Evolutionary conservation across 371 early-diverging fungal genomes (phyloP), one percentile per base, ranked within the genome.

Genomic region (Fennellomyces sp.): DNA sequence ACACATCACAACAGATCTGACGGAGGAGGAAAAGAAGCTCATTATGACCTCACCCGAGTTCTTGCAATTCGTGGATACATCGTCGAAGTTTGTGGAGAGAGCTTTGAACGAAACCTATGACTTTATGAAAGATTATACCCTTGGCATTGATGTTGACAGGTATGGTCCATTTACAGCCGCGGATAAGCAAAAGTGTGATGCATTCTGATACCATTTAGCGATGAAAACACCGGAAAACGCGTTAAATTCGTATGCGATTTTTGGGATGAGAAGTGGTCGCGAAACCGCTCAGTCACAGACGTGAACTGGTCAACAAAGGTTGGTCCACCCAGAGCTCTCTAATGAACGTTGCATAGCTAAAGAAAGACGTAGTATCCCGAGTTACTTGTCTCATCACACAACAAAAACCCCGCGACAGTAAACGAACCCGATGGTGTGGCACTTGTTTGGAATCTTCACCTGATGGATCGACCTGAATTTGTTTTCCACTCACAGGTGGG

Each of bases 371-470:
- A 92, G 88, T 90, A 89, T 69, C 93, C 94, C 8, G 97, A 97
- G 71, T 76, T 96, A 13, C 70, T 91, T 6, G 91, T 94, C 2
- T 90, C 90, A 6, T 87, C 96, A 0, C 97, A 96, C 74, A 95
- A 93, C 81, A 94, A 95, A 65, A 93, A 93, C 63, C 83, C 89
- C 3, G 64, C 86, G 53, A 89, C 94, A 15, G 84, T 90, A 15
- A 92, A 92, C 68, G 98, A 97, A 52, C 92, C 96, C 4, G 96
- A 97, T 73, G 99, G 99, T 54, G 68, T 96, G 15, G 94, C 94
- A 12, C 80, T 91, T 17, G 85, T 98, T 2, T 98, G 99, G 99
- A 98, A 95, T 69, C 62, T 90, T 13, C 94, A 94, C 65, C 66
- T 95, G 58, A 72, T 82, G 11, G 91, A 91, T 52, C 86, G 97